Base-by-base conservation (phyloP, 202 grass and related monocot genomes). In the Sporobolus alterniflorus region DNA sequence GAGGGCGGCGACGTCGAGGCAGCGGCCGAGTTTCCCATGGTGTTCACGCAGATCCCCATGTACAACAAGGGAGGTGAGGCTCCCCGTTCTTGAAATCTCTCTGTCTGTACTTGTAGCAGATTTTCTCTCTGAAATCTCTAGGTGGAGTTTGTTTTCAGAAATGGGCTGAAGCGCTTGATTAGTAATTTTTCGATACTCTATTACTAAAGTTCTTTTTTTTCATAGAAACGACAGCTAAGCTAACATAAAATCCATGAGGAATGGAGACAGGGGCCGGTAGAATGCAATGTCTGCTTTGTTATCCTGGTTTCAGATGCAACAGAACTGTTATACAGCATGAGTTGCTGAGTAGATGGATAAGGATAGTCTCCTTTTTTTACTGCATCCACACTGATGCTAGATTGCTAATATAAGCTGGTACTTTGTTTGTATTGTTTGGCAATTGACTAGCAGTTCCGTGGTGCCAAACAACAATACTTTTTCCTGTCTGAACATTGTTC, bases 11-110 rank as follows among this genome's bases (percentile, higher is more conserved):
- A 75, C 81, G 32, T 33, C 31, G 81, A 84, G 68, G 73, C 61
- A 29, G 70, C n/a, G 67, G 82, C 32, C 46, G 80, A 61, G 11
- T 94, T 83, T 55, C 91, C 94, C 1, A 81, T 83, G 91, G 94
- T 97, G 84, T 91, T 97, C 72, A 89, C 94, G 78, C 93, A 96
- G 90, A 96, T 96, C 79, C 93, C 93, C 64, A 93, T 96, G 93
- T 96, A 77, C 86, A 94, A 94, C 74, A 89, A 97, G 76, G 77
- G 91, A 97, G 91, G 94, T 94, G 72, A 85, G 68, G 11, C 42
- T 17, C 9, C 33, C 6, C 60, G 73, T 49, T 76, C 44, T 15
- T 1, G 84, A 22, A 25, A 26, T 72, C 54, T 16, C 75, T 79
- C 40, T 56, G 48, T 42, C 39, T 12, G 32, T 76, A 39, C 26